These are phyloP conservation scores for Trifolium dubium DNA, from an alignment of 306 rosid species.

Conservation along the genomic window DNA sequence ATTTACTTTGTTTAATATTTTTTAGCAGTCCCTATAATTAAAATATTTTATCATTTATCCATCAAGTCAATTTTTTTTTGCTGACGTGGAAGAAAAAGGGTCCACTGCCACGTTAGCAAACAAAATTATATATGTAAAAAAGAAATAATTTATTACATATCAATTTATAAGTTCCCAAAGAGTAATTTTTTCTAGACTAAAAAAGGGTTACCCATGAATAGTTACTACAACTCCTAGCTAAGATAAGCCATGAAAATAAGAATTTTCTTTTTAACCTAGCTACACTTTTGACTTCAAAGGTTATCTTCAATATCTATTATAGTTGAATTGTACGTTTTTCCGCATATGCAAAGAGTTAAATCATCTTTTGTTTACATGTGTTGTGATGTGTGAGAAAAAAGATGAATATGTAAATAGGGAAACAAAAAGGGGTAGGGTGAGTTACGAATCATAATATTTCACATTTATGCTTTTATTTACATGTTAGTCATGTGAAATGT, in stretches of 20 bases:
- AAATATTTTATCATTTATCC: too few species aligned
- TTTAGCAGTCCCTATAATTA: too few species aligned
- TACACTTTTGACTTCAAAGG: constrained; percentile 21
- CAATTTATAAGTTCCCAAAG: constrained; percentile 15
- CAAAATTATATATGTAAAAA: neutral
- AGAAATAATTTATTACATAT: neutral
- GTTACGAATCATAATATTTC: constrained; percentile 12
- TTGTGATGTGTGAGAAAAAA: constrained; percentile 22
- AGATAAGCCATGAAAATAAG: neutral
- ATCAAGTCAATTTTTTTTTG: too few species aligned
- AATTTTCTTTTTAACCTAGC: constrained; percentile 24
- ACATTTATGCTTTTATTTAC: constrained; percentile 10
- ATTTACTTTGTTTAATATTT: too few species aligned
- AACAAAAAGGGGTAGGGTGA: constrained; percentile 7
- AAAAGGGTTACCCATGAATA: neutral
- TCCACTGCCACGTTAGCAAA: too few species aligned
- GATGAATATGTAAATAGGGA: constrained; percentile 15
- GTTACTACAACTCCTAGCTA: constrained; percentile 34
- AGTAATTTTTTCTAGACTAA: neutral
- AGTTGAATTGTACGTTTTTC: constrained; percentile 37
- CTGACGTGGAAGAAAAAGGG: too few species aligned
- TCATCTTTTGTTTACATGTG: constrained; percentile 22
- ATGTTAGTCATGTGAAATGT: neutral
- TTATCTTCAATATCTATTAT: constrained; percentile 27
- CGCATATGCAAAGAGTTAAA: constrained; percentile 39